These are phyloP conservation scores for Balansia obtecta DNA, from an alignment of 2,329 filamentous ascomycete species.

Conservation along the genomic window DNA sequence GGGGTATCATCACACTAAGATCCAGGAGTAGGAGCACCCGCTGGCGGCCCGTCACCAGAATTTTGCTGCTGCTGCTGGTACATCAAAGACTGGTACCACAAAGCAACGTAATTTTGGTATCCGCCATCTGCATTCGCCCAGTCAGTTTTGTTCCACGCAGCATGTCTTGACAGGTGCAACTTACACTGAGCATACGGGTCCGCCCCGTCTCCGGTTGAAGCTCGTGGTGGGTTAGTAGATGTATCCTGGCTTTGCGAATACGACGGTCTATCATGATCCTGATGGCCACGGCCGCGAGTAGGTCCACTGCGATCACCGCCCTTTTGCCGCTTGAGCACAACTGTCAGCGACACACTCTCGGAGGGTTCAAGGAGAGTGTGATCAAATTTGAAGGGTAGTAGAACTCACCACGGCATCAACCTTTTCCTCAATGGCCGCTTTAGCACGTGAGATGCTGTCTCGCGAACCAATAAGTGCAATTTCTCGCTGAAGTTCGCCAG, in stretches of 20 bases:
- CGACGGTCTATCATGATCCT: conserved; percentile 42
- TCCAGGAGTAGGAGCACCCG: conserved; percentile 23
- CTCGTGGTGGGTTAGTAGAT: conserved; percentile 29
- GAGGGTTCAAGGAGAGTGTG: neutral
- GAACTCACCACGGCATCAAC: conserved; percentile 72
- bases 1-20: conserved; percentile 21
- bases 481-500: conserved; percentile 68
- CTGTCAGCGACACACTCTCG: conserved; percentile 1
- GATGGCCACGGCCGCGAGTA: conserved; percentile 29
- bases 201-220: conserved; percentile 36
- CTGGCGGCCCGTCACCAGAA: conserved; percentile 24
- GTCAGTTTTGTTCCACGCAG: conserved; percentile 10
- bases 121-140: conserved; percentile 48
- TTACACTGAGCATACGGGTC: conserved; percentile 68
- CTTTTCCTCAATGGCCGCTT: conserved; percentile 80
- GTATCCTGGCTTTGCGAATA: conserved; percentile 35
- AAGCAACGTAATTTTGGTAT: conserved; percentile 65
- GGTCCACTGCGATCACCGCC: conserved; percentile 31
- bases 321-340: conserved; percentile 35
- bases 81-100: conserved; percentile 64
- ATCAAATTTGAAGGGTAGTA: neutral
- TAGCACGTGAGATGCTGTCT: conserved; percentile 68
- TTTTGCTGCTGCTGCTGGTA: conserved; percentile 29
- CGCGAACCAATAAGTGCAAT: conserved; percentile 73
- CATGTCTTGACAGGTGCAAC: conserved; percentile 12